phyloP scores from a whole-genome alignment of 805 yeast species.

The Tetrapisispora arboricola region DNA sequence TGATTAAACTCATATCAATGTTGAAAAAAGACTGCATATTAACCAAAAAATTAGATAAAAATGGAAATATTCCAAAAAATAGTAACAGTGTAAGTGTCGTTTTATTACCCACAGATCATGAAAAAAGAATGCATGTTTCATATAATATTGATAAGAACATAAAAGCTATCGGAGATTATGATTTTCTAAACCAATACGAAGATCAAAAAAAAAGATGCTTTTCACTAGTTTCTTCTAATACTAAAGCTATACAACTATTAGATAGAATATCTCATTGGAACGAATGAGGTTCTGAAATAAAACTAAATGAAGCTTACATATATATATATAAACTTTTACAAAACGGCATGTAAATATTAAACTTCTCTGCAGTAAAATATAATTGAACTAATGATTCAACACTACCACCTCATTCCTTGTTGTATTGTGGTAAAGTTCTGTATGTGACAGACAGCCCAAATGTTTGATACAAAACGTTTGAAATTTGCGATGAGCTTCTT shows the following conservation, averaged over 20 bases:
- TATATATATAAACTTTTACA: not conserved
- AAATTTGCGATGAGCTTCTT: conserved; percentile 1
- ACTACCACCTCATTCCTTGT: too few species aligned
- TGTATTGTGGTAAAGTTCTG: too few species aligned
- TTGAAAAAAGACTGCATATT: conserved; percentile 19
- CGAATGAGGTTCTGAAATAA: not conserved
- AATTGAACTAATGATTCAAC: too few species aligned
- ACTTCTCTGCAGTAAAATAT: too few species aligned
- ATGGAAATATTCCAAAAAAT: not conserved
- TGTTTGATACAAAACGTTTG: too few species aligned
- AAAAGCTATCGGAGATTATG: not conserved
- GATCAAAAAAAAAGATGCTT: conserved; percentile 10
- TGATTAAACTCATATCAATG: conserved; percentile 20
- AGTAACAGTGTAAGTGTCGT: not conserved
- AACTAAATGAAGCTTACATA: not conserved
- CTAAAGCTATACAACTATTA: conserved; percentile 10
- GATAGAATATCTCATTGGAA: conserved; percentile 11
- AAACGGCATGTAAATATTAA: not conserved
- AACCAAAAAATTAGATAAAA: not conserved
- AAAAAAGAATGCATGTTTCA: not conserved
- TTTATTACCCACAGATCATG: conserved; percentile 2
- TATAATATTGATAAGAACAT: not conserved
- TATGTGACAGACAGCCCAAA: too few species aligned
- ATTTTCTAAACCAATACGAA: not conserved
- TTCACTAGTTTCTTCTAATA: conserved; percentile 11